Conservation (phyloP, 371 early-diverging fungal genomes). For the Globomyces sp. region DNA sequence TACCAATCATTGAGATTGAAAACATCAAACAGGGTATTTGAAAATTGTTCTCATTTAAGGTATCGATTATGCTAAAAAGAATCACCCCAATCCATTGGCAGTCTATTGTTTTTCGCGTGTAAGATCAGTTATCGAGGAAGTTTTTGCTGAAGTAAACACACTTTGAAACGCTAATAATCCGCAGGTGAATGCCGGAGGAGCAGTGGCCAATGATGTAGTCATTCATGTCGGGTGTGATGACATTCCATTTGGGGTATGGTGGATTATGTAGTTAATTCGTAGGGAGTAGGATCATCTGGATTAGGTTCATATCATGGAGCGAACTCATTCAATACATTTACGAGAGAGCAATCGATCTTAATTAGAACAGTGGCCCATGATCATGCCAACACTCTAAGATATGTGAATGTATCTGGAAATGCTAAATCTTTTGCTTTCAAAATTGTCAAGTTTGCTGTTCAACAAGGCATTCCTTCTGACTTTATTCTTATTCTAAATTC, state of each 20-base stretch:
- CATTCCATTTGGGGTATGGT: slow-evolving; percentile 75
- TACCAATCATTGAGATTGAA: slow-evolving; percentile 75
- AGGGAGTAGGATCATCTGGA: slow-evolving; percentile 85
- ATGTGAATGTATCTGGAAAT: slow-evolving; percentile 4
- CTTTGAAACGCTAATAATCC: too few species aligned
- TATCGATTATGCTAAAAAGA: slow-evolving; percentile 5
- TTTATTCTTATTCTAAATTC: background rate
- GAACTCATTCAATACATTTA: slow-evolving; percentile 69
- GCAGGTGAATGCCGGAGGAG: slow-evolving; percentile 65
- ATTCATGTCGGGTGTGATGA: slow-evolving; percentile 36
- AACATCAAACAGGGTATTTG: slow-evolving; percentile 61
- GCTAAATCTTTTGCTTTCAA: background rate
- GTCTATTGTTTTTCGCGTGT: slow-evolving; percentile 64
- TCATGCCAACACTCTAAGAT: background rate
- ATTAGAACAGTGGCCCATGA: slow-evolving; percentile 9
- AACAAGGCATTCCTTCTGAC: background rate
- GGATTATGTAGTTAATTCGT: too few species aligned
- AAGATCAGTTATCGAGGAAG: slow-evolving; percentile 35
- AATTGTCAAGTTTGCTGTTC: slow-evolving; percentile 10
- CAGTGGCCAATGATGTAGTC: slow-evolving; percentile 77
- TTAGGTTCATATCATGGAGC: slow-evolving; percentile 86
- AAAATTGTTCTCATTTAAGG: background rate
- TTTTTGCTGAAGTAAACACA: slow-evolving; percentile 50
- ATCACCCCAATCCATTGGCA: slow-evolving; percentile 59
- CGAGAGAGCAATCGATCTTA: slow-evolving; percentile 1